Conservation (phyloP, 768 basidiomycete species). For the Paxillus involutus region DNA sequence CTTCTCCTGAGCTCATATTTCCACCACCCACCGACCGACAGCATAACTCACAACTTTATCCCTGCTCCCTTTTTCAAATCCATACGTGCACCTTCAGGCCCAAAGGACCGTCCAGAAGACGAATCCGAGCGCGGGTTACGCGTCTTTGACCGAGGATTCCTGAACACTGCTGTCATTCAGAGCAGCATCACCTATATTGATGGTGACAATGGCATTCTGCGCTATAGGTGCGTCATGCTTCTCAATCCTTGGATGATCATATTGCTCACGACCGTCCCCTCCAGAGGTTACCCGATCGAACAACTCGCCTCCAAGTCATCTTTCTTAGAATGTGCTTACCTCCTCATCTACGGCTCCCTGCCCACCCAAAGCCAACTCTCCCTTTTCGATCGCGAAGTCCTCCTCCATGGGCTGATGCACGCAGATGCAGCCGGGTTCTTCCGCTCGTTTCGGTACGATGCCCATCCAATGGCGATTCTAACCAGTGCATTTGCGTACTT, state of each 20-base stretch:
- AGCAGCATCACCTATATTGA: conserved; percentile 90
- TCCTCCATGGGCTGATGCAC: conserved; percentile 72
- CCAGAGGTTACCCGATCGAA: conserved; percentile 90
- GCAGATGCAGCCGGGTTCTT: conserved; percentile 70
- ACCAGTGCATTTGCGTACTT: conserved; percentile 86
- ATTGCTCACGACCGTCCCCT: neutral
- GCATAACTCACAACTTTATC: conserved; percentile 80
- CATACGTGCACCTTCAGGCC: conserved; percentile 56
- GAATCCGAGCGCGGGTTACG: conserved; percentile 82
- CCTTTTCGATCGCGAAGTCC: conserved; percentile 71
- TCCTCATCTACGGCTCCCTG: conserved; percentile 85
- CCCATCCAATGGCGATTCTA: conserved; percentile 90
- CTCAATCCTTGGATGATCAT: neutral
- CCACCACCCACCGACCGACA: conserved; percentile 24
- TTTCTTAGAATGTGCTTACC: conserved; percentile 82
- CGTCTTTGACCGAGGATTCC: conserved; percentile 75
- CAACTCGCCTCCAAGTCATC: conserved; percentile 79
- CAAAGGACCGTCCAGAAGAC: conserved; percentile 74
- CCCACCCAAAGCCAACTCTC: conserved; percentile 61
- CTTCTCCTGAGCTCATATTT: neutral
- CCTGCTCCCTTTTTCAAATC: conserved; percentile 80
- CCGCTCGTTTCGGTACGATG: conserved; percentile 81
- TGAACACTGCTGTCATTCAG: conserved; percentile 80
- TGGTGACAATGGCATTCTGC: conserved; percentile 80
- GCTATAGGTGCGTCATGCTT: conserved; percentile 57